Conservation (phyloP, 331 rosid species). For the Acacia pycnantha region DNA sequence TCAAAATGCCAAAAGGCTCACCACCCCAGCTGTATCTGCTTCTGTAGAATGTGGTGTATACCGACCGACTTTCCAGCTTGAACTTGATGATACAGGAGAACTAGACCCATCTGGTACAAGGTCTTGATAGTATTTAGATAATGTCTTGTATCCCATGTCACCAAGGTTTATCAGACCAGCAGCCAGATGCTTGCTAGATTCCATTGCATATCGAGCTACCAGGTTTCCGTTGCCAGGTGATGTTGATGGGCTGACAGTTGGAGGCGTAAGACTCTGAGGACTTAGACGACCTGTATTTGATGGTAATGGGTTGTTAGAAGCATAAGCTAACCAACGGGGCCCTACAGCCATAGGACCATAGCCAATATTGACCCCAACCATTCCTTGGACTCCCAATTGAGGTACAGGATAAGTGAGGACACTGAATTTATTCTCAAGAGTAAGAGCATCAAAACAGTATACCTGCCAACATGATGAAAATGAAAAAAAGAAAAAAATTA, state of each 20-base stretch:
- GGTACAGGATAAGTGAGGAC: conserved; percentile 97
- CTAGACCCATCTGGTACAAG: conserved; percentile 67
- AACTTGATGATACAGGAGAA: conserved; percentile 65
- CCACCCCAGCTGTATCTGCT: conserved; percentile 69
- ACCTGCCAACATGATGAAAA: conserved; percentile 58
- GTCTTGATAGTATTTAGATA: conserved; percentile 75
- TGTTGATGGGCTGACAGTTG: conserved; percentile 68
- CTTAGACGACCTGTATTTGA: conserved; percentile 62
- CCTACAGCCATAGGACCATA: conserved; percentile 92
- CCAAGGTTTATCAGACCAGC: conserved; percentile 64
- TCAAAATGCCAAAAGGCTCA: conserved; percentile 41
- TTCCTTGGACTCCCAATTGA: conserved; percentile 89
- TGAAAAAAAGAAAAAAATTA: conserved; percentile 16
- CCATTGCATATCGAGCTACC: conserved; percentile 78
- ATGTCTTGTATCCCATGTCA: conserved; percentile 75
- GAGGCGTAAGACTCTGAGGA: conserved; percentile 78
- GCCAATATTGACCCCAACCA: conserved; percentile 82
- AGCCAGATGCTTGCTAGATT: conserved; percentile 76
- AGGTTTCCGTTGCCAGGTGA: conserved; percentile 67
- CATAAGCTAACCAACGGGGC: conserved; percentile 78
- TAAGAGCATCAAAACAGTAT: conserved; percentile 94
- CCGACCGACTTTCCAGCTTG: conserved; percentile 63
- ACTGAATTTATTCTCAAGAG: conserved; percentile 91
- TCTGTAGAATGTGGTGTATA: conserved; percentile 50
- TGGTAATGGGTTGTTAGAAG: conserved; percentile 61